Base-by-base conservation (phyloP, 495 filamentous ascomycete species). In the Astrothelium subdiscretum region DNA sequence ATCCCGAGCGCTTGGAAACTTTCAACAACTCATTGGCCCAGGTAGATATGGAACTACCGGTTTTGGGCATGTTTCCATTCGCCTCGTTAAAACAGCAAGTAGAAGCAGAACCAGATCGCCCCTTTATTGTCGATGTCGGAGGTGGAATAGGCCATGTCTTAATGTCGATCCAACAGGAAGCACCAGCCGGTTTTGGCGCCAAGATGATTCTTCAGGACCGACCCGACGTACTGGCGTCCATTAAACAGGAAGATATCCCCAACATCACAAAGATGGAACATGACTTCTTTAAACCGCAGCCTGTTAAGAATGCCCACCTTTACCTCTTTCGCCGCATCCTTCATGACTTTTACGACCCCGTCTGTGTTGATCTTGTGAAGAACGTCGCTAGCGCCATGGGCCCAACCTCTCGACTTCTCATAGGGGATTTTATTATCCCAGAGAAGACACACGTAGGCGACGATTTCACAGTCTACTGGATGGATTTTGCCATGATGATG, bases 1-100 rank as follows among this genome's bases (percentile, higher is more conserved):
- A 65, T n/a, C 59, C 63, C 1, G 59, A 65, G 20, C 63, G 63
- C 12, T 31, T 65, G 31, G 63, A 61, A 27, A 44, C 29, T 26
- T 65, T 65, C 59, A 65, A 65, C 32, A 12, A 32, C 68, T 10
- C 64, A n/a, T 61, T 74, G 59, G 67, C 66, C 58, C 63, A 64
- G 13, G 63, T 73, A 35, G 69, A 73, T 32, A 61, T 63, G 15
- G 64, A 66, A 51, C 65, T 73, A 57, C 72, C 73, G 18, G 69
- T 69, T 6, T 62, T 67, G 8, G 73, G 71, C 52, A 75, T 75
- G 72, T 75, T 73, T 38, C 72, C 71, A n/a, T 74, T 71, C 54
- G 59, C 61, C 11, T 65, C 65, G 11, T 32, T 75, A 12, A 69
- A 70, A 61, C 66, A 58, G 31, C 60, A 72, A 31, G 72, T 74